These are phyloP conservation scores for Albugo laibachii DNA, from an alignment of 352 stramenopile genomes.

Conservation along the genomic window DNA sequence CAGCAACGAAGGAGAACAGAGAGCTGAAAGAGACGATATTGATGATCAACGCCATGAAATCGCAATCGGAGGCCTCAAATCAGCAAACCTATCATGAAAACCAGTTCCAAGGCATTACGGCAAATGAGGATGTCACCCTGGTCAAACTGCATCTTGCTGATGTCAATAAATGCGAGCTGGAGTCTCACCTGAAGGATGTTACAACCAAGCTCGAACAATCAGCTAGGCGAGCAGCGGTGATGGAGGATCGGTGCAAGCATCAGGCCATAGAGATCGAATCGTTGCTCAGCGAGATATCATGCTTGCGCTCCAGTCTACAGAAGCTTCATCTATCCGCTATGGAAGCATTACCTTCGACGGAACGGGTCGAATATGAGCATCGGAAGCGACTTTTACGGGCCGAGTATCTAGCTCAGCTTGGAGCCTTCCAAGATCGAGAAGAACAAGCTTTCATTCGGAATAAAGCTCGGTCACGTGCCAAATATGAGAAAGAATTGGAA, in stretches of 20 bases:
- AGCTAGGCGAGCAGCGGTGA: constrained; percentile 13
- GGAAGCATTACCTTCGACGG: constrained; percentile 24
- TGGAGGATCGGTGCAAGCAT: constrained; percentile 29
- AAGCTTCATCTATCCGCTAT: constrained; percentile 29
- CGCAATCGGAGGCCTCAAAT: too few relatives aligned
- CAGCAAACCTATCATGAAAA: too few relatives aligned
- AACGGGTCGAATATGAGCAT: constrained; percentile 51
- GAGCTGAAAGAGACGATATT: constrained; percentile 9
- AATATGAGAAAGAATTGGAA: constrained; percentile 41
- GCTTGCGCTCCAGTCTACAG: constrained; percentile 18
- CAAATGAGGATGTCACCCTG: background rate
- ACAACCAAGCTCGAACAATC: constrained; percentile 23
- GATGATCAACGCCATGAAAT: background rate
- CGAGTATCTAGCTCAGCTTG: constrained; percentile 41
- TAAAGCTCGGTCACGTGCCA: constrained; percentile 37
- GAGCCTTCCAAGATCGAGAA: constrained; percentile 48
- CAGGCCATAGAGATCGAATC: constrained; percentile 28
- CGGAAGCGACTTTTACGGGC: constrained; percentile 36
- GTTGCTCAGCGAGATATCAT: constrained; percentile 28
- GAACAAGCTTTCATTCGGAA: constrained; percentile 36
- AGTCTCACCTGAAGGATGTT: constrained; percentile 25
- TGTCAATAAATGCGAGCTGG: constrained; percentile 25
- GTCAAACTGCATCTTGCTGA: constrained; percentile 17
- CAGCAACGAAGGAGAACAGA: constrained; percentile 10
- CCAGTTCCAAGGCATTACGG: too few relatives aligned